Percentiles rank a stretch among this genome's conserved stretches.
phyloP scores from a whole-genome alignment of 306 rosid species.

The Casuarina cunninghamiana region DNA sequence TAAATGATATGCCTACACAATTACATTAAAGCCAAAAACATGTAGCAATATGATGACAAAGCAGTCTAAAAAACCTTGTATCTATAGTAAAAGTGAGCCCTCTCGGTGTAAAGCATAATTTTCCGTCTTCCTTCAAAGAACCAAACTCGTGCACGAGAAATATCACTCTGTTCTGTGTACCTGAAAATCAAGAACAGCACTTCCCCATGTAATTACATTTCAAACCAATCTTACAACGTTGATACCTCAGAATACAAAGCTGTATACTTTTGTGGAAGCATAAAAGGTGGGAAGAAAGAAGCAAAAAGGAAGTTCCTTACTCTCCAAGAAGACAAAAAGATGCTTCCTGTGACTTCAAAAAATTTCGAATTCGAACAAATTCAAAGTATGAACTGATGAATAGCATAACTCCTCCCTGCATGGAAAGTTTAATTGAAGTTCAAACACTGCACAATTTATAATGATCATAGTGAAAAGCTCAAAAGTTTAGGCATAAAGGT shows the following conservation, averaged over 20 bases:
- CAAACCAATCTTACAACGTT: not conserved
- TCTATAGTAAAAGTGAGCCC: conserved; percentile 89
- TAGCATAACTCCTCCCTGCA: conserved; percentile 87
- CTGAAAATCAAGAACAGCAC: conserved; percentile 40
- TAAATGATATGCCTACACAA: not conserved
- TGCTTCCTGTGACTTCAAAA: conserved; percentile 77
- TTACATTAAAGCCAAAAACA: not conserved
- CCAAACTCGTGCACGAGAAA: conserved; percentile 83
- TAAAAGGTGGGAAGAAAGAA: not conserved
- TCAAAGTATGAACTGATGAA: conserved; percentile 83
- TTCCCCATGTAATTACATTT: conserved; percentile 16
- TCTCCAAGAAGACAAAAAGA: conserved; percentile 91
- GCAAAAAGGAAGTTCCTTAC: conserved; percentile 51
- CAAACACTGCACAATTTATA: not conserved
- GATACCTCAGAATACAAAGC: not conserved
- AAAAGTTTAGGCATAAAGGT: conserved; percentile 8
- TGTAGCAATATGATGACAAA: not conserved
- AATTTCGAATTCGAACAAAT: conserved; percentile 74
- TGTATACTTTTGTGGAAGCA: not conserved
- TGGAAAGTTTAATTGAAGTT: conserved; percentile 25
- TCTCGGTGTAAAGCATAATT: conserved; percentile 90
- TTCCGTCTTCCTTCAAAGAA: conserved; percentile 76
- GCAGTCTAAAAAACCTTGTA: conserved; percentile 58
- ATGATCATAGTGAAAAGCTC: conserved; percentile 2
- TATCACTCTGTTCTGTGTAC: conserved; percentile 75